Base-by-base conservation (phyloP, 2,329 filamentous ascomycete species). In the Furcasterigmium furcatum region DNA sequence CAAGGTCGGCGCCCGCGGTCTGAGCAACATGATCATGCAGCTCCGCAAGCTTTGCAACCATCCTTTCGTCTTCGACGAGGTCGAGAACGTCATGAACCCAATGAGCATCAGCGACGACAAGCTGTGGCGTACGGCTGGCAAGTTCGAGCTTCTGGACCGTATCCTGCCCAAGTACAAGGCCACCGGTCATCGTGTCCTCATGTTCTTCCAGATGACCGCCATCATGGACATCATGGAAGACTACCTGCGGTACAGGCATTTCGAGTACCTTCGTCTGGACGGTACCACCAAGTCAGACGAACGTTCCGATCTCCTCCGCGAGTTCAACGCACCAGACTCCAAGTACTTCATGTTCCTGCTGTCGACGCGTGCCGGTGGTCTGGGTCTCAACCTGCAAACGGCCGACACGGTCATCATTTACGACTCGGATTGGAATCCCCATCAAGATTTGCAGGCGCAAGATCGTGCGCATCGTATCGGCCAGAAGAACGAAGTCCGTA, bases 171-270 rank as follows among this genome's bases (percentile, higher is more conserved):
- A 99, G 70, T 97, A 99, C 67, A 82, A 88, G 56, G 84, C 80
- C 4, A 91, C 89, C 2, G 90, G 90, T 14, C 94, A 99, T 80
- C 87, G 94, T 67, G 91, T 97, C 22, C 77, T 99, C 65, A 97
- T 99, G 88, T 99, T 99, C 80, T 99, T 99, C 78, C 94, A 99
- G 66, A 99, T 99, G 94, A 99, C 94, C 4, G 91, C 95, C 51
- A 99, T 99, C 63, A 99, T 99, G 94, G 96, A 99, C 69, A 99
- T 99, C 60, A 97, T 99, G 94, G 94, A 99, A 58, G 94, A 99
- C 64, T 99, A 95, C 65, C 70, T 99, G 51, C 86, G 92, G 4
- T 86, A 90, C 60, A 82, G 89, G 53, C 87, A 85, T 39, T 77
- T 96, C 55, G 79, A 87, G 59, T 99, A 95, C 63, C 77, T 99